phyloP scores from a whole-genome alignment of 352 stramenopile species.

The Pythium scleroteichum region DNA sequence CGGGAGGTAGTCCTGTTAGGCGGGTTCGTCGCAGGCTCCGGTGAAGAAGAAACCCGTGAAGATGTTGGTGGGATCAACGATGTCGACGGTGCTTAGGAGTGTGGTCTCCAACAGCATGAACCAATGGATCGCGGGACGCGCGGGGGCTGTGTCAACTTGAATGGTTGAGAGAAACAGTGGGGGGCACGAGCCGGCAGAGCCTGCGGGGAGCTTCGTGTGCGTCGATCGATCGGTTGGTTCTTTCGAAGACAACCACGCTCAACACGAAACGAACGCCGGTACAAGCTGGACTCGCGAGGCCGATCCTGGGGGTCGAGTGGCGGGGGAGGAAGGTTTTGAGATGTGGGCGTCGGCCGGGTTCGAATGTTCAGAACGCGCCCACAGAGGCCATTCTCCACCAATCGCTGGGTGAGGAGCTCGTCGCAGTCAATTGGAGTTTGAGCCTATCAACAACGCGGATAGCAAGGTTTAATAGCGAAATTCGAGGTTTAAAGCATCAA shows the following conservation, averaged over 20 bases:
- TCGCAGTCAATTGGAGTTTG: background rate
- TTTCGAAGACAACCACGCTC: constrained; percentile 7
- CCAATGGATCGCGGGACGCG: constrained; percentile 31
- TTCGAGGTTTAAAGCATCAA: constrained; percentile 1
- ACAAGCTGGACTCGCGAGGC: constrained; percentile 16
- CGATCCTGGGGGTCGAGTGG: background rate
- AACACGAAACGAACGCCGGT: constrained; percentile 7
- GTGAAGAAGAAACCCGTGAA: constrained; percentile 92
- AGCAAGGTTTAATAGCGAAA: background rate
- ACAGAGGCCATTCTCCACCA: constrained; percentile 16
- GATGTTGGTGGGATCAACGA: constrained; percentile 87
- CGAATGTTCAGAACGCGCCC: background rate
- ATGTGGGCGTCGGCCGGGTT: background rate
- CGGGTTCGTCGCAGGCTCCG: constrained; percentile 87
- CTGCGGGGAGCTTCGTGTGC: constrained; percentile 1
- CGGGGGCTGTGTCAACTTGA: constrained; percentile 25
- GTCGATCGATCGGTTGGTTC: background rate
- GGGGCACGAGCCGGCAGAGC: constrained; percentile 20
- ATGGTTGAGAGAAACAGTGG: constrained; percentile 20
- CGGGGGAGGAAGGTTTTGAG: background rate
- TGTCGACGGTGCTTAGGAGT: constrained; percentile 71
- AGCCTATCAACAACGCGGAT: background rate
- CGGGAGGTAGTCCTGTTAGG: constrained; percentile 52
- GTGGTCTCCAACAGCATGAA: constrained; percentile 82
- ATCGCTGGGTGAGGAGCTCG: constrained; percentile 8